Evolutionary conservation across 2,329 filamentous ascomycete species (phyloP).

Genomic region (Diaporthe capsici): DNA sequence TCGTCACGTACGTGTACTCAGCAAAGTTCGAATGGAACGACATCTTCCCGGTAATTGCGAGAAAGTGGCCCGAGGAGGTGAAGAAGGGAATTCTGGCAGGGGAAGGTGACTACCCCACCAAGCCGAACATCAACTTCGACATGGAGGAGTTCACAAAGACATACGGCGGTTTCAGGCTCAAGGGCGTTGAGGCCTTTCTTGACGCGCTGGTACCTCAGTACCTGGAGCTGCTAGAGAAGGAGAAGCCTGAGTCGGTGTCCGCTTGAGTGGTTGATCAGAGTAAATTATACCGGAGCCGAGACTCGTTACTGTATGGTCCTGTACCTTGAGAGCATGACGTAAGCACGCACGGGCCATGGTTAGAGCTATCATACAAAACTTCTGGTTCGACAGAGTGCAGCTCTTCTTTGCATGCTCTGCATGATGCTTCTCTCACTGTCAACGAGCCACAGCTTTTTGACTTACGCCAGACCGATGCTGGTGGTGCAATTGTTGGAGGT

Average conservation of each 20-base stretch:
- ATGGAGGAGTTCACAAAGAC: conserved; percentile 11
- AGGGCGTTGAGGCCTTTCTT: conserved; percentile 39
- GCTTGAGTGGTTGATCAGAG: not conserved
- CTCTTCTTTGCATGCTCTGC: not conserved
- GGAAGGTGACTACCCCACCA: conserved; percentile 39
- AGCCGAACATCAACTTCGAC: conserved; percentile 30
- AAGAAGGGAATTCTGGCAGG: conserved; percentile 38
- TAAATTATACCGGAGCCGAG: not conserved
- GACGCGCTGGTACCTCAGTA: conserved; percentile 38
- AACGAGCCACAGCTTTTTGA: not conserved
- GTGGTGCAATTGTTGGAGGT: not conserved
- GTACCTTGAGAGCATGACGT: conserved; percentile 7
- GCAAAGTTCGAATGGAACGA: conserved; percentile 38
- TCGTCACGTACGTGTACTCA: conserved; percentile 33
- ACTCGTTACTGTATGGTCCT: not conserved
- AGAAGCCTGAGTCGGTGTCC: not conserved
- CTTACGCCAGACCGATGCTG: not conserved
- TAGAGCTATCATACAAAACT: conserved; percentile 17
- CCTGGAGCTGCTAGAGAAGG: conserved; percentile 39
- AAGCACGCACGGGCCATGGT: conserved; percentile 28
- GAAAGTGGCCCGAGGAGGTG: conserved; percentile 40
- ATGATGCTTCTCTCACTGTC: not conserved
- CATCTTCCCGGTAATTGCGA: conserved; percentile 26
- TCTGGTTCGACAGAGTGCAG: not conserved
- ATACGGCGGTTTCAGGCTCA: conserved; percentile 36